A percentile compares a stretch with the other conserved stretches of the same genome.
phyloP scores from a whole-genome alignment of 1,139 yeast species.

The Debaryomyces psychrophilus region DNA sequence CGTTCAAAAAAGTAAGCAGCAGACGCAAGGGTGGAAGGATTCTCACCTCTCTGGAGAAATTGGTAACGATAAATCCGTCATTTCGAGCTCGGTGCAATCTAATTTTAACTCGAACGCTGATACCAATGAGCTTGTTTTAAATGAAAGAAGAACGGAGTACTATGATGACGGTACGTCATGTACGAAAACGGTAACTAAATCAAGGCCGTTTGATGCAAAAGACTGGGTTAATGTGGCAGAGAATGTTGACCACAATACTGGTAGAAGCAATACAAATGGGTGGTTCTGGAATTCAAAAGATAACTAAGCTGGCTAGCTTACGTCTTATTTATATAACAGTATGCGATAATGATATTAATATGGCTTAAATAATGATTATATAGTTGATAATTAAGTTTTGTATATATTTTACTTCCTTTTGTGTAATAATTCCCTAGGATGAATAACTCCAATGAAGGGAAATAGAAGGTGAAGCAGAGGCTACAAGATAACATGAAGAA shows the following conservation, averaged over 20 bases:
- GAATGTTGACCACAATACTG: slow-evolving; percentile 15
- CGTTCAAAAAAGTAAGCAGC: slow-evolving; percentile 1
- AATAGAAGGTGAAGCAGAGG: background rate
- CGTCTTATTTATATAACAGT: slow-evolving; percentile 23
- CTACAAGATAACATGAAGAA: background rate
- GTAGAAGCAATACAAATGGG: slow-evolving; percentile 14
- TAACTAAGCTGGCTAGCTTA: background rate
- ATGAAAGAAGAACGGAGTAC: slow-evolving; percentile 53
- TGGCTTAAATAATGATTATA: slow-evolving; percentile 6
- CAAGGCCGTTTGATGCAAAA: slow-evolving; percentile 37
- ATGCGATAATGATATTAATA: slow-evolving; percentile 4
- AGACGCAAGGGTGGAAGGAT: background rate
- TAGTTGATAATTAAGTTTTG: slow-evolving; percentile 5
- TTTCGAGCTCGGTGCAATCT: slow-evolving; percentile 55
- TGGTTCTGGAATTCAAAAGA: slow-evolving; percentile 22
- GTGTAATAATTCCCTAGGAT: slow-evolving; percentile 6
- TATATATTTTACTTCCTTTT: slow-evolving; percentile 5
- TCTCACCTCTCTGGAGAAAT: background rate
- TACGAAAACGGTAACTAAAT: slow-evolving; percentile 40
- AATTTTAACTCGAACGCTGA: slow-evolving; percentile 51
- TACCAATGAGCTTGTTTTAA: slow-evolving; percentile 57
- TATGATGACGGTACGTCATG: slow-evolving; percentile 68
- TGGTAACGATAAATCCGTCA: slow-evolving; percentile 27
- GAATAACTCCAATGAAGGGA: background rate
- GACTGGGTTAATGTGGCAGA: slow-evolving; percentile 37